phyloP scores from a whole-genome alignment of 305 asterid genomes.

The Rubia tinctorum region DNA sequence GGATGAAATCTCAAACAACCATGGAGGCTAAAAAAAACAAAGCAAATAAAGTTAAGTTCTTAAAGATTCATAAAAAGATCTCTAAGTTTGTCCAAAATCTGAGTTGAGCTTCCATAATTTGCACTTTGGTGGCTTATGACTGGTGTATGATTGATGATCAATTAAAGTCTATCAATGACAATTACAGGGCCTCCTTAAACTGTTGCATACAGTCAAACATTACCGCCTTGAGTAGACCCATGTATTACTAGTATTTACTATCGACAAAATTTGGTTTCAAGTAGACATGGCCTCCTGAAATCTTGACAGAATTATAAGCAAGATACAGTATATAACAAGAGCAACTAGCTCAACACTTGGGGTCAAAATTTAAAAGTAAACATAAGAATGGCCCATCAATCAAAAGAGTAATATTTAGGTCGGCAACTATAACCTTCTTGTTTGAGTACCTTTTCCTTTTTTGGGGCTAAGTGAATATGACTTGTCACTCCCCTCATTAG shows the following conservation, averaged over 20 bases:
- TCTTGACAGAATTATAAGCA: slow-evolving; percentile 16
- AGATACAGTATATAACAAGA: neutral
- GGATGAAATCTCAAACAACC: no score
- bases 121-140: neutral
- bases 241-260: slow-evolving; percentile 8
- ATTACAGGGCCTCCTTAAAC: slow-evolving; percentile 9
- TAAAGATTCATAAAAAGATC: neutral
- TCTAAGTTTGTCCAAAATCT: neutral
- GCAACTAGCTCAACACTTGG: neutral
- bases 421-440: neutral
- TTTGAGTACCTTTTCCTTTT: neutral
- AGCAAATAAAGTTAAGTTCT: neutral
- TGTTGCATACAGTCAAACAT: slow-evolving; percentile 23
- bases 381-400: neutral
- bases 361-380: neutral
- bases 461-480: neutral
- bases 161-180: slow-evolving; percentile 9
- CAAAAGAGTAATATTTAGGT: neutral
- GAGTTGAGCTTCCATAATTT: neutral
- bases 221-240: slow-evolving; percentile 9
- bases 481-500: neutral
- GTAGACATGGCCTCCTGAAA: slow-evolving; percentile 27
- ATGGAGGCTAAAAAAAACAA: neutral
- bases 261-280: slow-evolving; percentile 28
- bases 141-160: neutral